phyloP scores from a whole-genome alignment of 352 stramenopile genomes.

The Phytopythium montanum region DNA sequence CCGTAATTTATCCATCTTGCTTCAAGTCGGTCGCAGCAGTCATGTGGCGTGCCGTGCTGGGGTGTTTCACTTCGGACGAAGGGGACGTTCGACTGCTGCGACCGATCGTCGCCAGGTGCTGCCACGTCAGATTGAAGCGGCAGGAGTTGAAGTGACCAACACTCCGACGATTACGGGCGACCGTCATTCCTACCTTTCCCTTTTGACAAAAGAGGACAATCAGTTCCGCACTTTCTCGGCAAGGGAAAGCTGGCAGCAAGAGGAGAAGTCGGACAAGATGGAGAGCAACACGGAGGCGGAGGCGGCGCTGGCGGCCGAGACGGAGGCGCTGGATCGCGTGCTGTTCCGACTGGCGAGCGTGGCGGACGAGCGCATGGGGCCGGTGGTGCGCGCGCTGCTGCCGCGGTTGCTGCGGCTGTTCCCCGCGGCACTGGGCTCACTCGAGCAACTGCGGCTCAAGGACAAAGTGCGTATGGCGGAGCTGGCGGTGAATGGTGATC shows the following conservation, averaged over 20 bases:
- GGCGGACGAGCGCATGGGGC: slow-evolving; percentile 56
- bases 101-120: not conserved
- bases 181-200: not conserved
- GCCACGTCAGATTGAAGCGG: slow-evolving; percentile 2
- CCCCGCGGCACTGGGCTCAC: slow-evolving; percentile 27
- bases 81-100: not conserved
- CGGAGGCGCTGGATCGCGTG: slow-evolving; percentile 69
- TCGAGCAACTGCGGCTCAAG: slow-evolving; percentile 47
- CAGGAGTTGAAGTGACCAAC: not conserved
- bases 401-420: slow-evolving; percentile 69
- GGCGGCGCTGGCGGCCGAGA: slow-evolving; percentile 35
- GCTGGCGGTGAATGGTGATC: not conserved
- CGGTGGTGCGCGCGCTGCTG: slow-evolving; percentile 60
- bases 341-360: slow-evolving; percentile 74
- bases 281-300: slow-evolving; percentile 11
- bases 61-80: too few relatives aligned
- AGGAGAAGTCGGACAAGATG: too few relatives aligned
- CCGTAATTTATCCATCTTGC: slow-evolving; percentile 3
- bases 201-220: not conserved
- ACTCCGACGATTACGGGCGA: not conserved
- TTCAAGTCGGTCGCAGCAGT: not conserved
- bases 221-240: slow-evolving; percentile 7
- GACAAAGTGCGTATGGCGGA: slow-evolving; percentile 41
- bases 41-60: too few relatives aligned
- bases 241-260: not conserved